Evolutionary conservation across 192 early-diverging fungal species (phyloP).

Genomic region (Phlyctochytrium arcticum): DNA sequence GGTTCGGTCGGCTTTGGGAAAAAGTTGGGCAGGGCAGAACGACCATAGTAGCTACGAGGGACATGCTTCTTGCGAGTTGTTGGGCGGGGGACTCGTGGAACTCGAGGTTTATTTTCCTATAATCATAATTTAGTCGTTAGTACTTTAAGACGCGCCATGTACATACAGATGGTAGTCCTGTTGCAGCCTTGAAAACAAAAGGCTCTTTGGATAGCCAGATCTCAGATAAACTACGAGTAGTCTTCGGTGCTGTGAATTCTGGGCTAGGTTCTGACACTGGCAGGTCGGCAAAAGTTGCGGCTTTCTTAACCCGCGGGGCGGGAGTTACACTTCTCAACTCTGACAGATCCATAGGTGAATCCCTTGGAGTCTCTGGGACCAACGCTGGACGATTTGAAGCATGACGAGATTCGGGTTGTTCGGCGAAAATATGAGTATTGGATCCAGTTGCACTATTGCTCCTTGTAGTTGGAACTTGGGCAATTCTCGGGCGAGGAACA

Average conservation of each 20-base stretch:
- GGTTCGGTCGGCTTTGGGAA: neutral
- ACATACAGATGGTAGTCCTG: neutral
- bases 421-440: too few species aligned
- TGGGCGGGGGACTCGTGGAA: neutral
- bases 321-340: neutral
- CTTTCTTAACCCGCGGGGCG: neutral
- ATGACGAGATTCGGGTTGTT: too few species aligned
- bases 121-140: neutral
- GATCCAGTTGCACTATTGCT: too few species aligned
- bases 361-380: neutral
- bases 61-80: too few species aligned
- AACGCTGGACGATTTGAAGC: too few species aligned
- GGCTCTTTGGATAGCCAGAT: neutral
- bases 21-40: neutral
- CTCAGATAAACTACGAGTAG: neutral
- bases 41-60: too few species aligned
- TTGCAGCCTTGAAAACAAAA: neutral
- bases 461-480: too few species aligned
- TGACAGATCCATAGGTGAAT: neutral
- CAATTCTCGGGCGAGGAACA: too few species aligned
- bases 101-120: neutral
- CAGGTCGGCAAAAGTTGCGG: neutral
- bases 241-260: neutral
- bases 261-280: neutral
- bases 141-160: neutral